Evolutionary conservation across 2,329 filamentous ascomycete genomes (phyloP), one percentile per base, ranked within the genome.

Genomic region (Mycosphaerella sp.): DNA sequence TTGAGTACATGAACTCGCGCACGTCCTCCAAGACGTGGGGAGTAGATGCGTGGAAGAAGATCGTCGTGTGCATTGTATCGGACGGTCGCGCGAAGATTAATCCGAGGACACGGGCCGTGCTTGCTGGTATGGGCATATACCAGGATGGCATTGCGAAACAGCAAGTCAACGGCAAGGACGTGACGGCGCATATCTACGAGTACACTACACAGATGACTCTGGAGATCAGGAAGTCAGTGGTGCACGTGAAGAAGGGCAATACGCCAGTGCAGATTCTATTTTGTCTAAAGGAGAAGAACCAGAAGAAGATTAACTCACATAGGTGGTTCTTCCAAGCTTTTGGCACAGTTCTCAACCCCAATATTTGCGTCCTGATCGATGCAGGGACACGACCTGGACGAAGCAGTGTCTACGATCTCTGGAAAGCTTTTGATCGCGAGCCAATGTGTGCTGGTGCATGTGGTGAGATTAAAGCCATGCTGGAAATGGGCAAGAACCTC

Each of bases 251-350:
- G 59, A 89, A 90, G 67, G 86, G 79, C 5, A 81, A 87, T 57
- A 90, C 93, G 58, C 92, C 93, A 0, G 88, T 98, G 2, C 93
- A 98, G 74, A 86, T 98, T 76, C 82, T 98, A 4, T 98, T 98
- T 77, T 98, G 93, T 71, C 73, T 98, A 57, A 98, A 98, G 77
- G 93, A 98, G 70, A 97, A 96, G 81, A 98, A 98, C 70, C 91
- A 96, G 76, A 98, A 98, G 78, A 98, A 98, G 79, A 98, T 98
- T 81, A 98, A 98, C 70, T 97, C 93, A 0, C 93, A 98, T 71
- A 80, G 93, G 70, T 98, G 93, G 93, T 97, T 98, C 76, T 98
- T 98, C 79, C 87, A 95, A 64, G 93, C 92, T 0, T 98, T 98
- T 70, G 93, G 93, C 32, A 82, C 85, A 21, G 87, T 97, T 2